These are phyloP conservation scores for Thermothielavioides terrestris DNA, from an alignment of 495 filamentous ascomycete species.

Conservation along the genomic window DNA sequence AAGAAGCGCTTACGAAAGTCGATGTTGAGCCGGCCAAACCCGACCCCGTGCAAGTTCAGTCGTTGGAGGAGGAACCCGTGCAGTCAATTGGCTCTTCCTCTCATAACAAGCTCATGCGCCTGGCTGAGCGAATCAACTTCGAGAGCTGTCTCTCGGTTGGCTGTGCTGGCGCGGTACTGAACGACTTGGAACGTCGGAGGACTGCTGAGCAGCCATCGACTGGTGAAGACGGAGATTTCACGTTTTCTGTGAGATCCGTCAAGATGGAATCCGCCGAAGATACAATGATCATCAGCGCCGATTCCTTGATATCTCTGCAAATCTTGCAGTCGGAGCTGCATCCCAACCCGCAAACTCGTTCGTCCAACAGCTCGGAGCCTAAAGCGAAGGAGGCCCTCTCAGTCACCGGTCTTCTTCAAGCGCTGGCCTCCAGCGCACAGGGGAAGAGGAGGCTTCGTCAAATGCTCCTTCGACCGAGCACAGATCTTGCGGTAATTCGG, in stretches of 20 bases:
- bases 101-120: slow-evolving; percentile 60
- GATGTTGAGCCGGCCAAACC: slow-evolving; percentile 40
- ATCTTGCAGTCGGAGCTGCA: slow-evolving; percentile 78
- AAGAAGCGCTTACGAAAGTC: slow-evolving; percentile 54
- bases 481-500: slow-evolving; percentile 57
- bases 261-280: slow-evolving; percentile 71
- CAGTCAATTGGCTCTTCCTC: slow-evolving; percentile 43
- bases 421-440: slow-evolving; percentile 72
- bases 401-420: slow-evolving; percentile 72
- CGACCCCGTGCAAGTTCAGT: slow-evolving; percentile 48
- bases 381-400: slow-evolving; percentile 85
- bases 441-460: slow-evolving; percentile 69
- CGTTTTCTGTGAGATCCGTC: slow-evolving; percentile 54
- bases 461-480: slow-evolving; percentile 75
- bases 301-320: slow-evolving; percentile 75
- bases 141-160: slow-evolving; percentile 58
- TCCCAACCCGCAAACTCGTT: slow-evolving; percentile 76
- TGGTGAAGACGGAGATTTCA: slow-evolving; percentile 36
- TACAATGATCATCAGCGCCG: slow-evolving; percentile 77
- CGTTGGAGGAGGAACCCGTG: slow-evolving; percentile 38
- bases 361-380: slow-evolving; percentile 55
- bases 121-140: slow-evolving; percentile 68
- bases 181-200: slow-evolving; percentile 65
- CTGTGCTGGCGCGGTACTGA: slow-evolving; percentile 78
- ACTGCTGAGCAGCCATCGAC: slow-evolving; percentile 50